phyloP scores from a whole-genome alignment of 2,329 filamentous ascomycete species.

The Thielaviopsis ethacetica region DNA sequence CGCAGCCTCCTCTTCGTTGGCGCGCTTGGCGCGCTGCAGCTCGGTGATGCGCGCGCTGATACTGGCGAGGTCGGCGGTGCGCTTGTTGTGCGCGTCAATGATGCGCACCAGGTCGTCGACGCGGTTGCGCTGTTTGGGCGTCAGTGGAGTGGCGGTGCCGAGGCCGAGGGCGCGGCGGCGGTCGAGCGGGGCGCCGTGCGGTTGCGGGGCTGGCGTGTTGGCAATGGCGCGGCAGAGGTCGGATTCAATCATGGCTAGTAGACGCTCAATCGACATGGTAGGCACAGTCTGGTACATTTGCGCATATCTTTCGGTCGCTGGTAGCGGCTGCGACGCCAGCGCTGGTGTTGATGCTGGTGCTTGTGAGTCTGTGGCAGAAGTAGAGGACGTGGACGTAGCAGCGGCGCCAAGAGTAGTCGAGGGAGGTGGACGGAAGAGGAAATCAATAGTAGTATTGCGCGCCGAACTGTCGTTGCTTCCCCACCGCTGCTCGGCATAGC shows the following conservation, averaged over 20 bases:
- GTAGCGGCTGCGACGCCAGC: background rate
- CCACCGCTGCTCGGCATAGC: conserved; percentile 1
- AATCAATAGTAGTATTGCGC: conserved; percentile 9
- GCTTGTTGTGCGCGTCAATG: conserved; percentile 5
- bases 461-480: conserved; percentile 5
- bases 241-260: conserved; percentile 18
- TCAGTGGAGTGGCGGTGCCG: conserved; percentile 6
- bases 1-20: conserved; percentile 19
- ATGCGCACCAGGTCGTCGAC: conserved; percentile 11
- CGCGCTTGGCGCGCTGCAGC: conserved; percentile 26
- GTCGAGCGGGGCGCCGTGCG: conserved; percentile 1
- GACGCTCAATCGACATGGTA: conserved; percentile 15
- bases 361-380: background rate
- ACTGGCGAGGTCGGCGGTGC: conserved; percentile 18
- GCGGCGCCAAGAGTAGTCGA: background rate
- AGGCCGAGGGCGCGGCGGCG: conserved; percentile 5
- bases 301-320: conserved; percentile 9
- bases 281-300: conserved; percentile 7
- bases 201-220: conserved; percentile 7
- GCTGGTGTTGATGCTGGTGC: background rate
- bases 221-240: conserved; percentile 18
- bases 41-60: conserved; percentile 27
- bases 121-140: conserved; percentile 6
- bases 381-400: background rate
- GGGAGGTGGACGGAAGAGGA: conserved; percentile 9